phyloP scores from a whole-genome alignment of 129 eudicot species.

The Centella asiatica region DNA sequence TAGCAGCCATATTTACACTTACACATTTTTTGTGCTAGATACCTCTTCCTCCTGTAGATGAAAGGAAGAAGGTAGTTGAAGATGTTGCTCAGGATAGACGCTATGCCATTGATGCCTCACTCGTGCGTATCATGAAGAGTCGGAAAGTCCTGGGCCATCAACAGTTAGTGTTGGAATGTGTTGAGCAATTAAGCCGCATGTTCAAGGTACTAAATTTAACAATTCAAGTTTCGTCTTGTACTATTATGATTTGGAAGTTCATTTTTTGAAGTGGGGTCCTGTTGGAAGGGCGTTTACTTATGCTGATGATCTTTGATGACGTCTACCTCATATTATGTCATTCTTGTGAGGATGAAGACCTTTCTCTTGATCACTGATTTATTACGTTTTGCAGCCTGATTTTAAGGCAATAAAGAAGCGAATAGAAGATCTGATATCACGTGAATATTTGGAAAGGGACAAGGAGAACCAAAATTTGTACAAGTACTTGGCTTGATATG shows the following conservation, averaged over 20 bases:
- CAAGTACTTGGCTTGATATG: conserved; percentile 58
- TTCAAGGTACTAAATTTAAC: conserved; percentile 50
- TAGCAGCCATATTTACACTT: neutral
- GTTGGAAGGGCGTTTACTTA: too few relatives aligned
- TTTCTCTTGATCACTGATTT: neutral
- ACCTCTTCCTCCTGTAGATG: conserved; percentile 82
- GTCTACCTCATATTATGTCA: too few relatives aligned
- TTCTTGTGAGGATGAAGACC: too few relatives aligned
- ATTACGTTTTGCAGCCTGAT: conserved; percentile 57
- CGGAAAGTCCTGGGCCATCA: conserved; percentile 61
- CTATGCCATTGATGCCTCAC: conserved; percentile 83
- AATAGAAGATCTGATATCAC: conserved; percentile 72
- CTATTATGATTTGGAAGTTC: too few relatives aligned
- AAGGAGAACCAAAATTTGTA: conserved; percentile 52
- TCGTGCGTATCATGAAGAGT: conserved; percentile 87
- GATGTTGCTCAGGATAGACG: conserved; percentile 87
- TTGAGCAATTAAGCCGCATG: conserved; percentile 65
- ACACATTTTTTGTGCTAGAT: conserved; percentile 26
- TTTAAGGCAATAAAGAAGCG: conserved; percentile 71
- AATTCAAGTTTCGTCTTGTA: neutral
- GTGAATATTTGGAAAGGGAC: conserved; percentile 79
- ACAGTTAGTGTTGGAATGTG: conserved; percentile 68
- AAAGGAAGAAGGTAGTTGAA: conserved; percentile 74
- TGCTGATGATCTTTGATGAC: too few relatives aligned
- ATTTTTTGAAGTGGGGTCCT: too few relatives aligned